These are phyloP conservation scores for Solanum habrochaites DNA, from an alignment of 257 asterid species.

Conservation along the genomic window DNA sequence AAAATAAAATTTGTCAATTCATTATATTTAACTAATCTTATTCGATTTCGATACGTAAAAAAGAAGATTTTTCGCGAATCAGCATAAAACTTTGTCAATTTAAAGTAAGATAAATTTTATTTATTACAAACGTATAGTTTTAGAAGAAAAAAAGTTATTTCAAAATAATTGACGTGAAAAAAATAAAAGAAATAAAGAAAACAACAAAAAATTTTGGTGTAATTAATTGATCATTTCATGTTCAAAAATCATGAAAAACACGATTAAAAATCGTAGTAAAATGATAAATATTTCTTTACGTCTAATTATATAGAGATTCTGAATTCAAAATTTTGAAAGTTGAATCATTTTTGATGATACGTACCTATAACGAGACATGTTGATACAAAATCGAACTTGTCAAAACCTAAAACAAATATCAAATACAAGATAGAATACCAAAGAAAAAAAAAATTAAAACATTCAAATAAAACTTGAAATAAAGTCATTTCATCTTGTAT, in stretches of 20 bases:
- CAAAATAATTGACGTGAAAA: background rate
- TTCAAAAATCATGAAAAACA: background rate
- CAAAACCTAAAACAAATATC: background rate
- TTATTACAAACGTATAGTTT: background rate
- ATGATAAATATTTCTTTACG: background rate
- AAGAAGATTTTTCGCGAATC: background rate
- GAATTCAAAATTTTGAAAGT: no score
- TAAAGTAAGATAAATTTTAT: background rate
- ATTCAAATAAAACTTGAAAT: background rate
- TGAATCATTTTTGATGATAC: background rate
- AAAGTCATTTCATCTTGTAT: slow-evolving; percentile 8
- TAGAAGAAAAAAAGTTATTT: background rate
- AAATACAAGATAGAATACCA: no score
- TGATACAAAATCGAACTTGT: background rate
- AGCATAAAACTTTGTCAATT: background rate
- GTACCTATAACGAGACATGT: background rate
- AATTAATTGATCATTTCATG: background rate
- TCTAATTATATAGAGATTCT: background rate
- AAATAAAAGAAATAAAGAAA: background rate
- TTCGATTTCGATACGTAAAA: no score
- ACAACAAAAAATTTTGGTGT: background rate
- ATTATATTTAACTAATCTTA: no score
- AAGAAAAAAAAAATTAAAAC: background rate
- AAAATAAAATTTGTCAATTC: no score
- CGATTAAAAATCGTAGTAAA: background rate